Base-by-base conservation (phyloP, 331 rosid species). In the Malus hybrid region DNA sequence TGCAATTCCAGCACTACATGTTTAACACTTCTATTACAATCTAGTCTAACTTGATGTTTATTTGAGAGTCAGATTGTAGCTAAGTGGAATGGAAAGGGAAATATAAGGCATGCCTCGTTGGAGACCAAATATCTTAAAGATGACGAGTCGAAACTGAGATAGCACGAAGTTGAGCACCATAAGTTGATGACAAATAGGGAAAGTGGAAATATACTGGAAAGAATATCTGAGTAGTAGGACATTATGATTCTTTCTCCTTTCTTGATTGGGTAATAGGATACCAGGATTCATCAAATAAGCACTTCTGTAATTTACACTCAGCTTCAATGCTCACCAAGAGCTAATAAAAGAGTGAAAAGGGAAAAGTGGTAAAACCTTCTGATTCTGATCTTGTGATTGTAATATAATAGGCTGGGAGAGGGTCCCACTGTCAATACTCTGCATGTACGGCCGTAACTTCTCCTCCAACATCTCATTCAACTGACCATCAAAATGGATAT, bases 401-500 rank as follows among this genome's bases (percentile, higher is more conserved):
- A 91, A 73, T 72, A 94, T 64, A 55, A 94, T 90, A 77, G 97
- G 91, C 71, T 80, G 88, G 10, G 95, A 81, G 68, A 94, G 96
- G 75, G 86, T 83, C 36, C 82, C 73, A 24, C 70, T 84, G 72
- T 80, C 86, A 8, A 75, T 67, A 60, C 79, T 85, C 80, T 81
- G 88, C 71, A 88, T 62, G 78, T 88, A 94, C 7, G 96, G 97
- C 76, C 79, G 86, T 78, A 94, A 72, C 89, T 90, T 94, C 85
- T 89, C 93, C 83, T 80, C 92, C 83, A 94, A 81, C 91, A 90
- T 81, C 86, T 94, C 86, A 76, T 89, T 86, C 83, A 94, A 63
- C 98, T 94, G 87, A 72, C 69, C 60, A 78, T 66, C 68, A 61
- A 82, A 73, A 83, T 34, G 71, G 33, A 76, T 68, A 74, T 20